Evolutionary conservation across 169 alveolate genomes (phyloP), one percentile per base, ranked within the genome.

Genomic region (Plasmodium chabaudi): DNA sequence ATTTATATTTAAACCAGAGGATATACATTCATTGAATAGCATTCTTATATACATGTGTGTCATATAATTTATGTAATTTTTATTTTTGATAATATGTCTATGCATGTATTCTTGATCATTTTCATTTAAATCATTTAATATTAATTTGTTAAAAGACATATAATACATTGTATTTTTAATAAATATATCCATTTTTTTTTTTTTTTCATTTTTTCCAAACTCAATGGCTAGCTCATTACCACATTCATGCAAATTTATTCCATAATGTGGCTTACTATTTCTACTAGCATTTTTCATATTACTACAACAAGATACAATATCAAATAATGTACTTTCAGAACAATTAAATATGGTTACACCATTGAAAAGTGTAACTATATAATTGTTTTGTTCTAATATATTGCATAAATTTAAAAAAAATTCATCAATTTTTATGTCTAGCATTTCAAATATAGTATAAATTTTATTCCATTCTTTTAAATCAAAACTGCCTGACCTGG

Each of bases 401-500:
- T 12, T 63, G n/a, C 53, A 63, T 42, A 77, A 13, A 47, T n/a
- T 23, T 77, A 77, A 34, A 23, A 77, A 56, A 21, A 77, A 77
- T 1, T 46, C 68, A 27, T 44, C 42, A 1, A 64, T 17, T 15
- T 53, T 19, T 34, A 77, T 63, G 72, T 77, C 61, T 5, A 77
- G 27, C 23, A 57, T 23, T 64, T 77, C 88, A 77, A 63, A 77
- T n/a, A 77, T 47, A 13, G 49, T n/a, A 15, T 63, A 77, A 27
- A 77, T 49, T 51, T 77, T 77, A 25, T 64, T 77, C 88, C 88
- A 77, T 44, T 77, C 88, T 49, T 77, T 77, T 23, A 64, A 51
- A 56, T 77, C 88, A n/a, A 77, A 77, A 77, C 88, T 63, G 13
- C 88, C 88, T 63, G 88, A 77, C 47, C 88, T 77, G 71, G 77